These are phyloP conservation scores for Pholiota microspora DNA, from an alignment of 768 basidiomycete genomes.

Conservation along the genomic window DNA sequence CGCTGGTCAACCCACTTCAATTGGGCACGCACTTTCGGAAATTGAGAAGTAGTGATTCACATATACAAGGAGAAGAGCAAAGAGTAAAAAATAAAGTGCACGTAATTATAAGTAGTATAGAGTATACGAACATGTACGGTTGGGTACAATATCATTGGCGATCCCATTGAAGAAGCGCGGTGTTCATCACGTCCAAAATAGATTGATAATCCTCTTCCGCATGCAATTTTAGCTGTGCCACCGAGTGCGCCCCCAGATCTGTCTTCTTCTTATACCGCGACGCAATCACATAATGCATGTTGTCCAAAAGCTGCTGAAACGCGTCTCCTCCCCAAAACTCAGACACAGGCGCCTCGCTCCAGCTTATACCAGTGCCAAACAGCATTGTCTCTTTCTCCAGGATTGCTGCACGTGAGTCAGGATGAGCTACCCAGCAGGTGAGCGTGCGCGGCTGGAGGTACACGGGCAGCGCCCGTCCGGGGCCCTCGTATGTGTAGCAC, in stretches of 20 bases:
- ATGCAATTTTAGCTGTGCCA: neutral
- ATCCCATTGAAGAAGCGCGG: neutral
- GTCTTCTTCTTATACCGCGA: constrained; percentile 1
- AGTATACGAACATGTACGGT: no score
- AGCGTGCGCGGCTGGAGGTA: neutral
- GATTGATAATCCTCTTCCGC: neutral
- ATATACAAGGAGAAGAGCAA: no score
- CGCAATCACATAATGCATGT: neutral
- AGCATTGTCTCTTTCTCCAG: constrained; percentile 9
- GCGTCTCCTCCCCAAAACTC: neutral
- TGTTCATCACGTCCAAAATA: neutral
- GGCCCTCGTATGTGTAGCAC: constrained; percentile 1
- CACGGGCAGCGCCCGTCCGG: no score
- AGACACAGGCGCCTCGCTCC: neutral
- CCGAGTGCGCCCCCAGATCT: neutral
- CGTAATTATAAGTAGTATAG: no score
- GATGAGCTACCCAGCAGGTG: neutral
- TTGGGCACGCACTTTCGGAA: no score
- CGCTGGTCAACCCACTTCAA: no score
- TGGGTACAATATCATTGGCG: no score
- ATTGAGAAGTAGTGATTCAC: no score
- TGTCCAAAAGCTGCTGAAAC: neutral
- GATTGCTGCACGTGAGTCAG: neutral
- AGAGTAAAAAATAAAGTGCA: no score
- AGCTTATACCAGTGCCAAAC: constrained; percentile 1